A percentile compares a stretch with the other conserved stretches of the same genome.
These are phyloP conservation scores for Parmelia sp. DNA, from an alignment of 495 filamentous ascomycete species.

Conservation along the genomic window DNA sequence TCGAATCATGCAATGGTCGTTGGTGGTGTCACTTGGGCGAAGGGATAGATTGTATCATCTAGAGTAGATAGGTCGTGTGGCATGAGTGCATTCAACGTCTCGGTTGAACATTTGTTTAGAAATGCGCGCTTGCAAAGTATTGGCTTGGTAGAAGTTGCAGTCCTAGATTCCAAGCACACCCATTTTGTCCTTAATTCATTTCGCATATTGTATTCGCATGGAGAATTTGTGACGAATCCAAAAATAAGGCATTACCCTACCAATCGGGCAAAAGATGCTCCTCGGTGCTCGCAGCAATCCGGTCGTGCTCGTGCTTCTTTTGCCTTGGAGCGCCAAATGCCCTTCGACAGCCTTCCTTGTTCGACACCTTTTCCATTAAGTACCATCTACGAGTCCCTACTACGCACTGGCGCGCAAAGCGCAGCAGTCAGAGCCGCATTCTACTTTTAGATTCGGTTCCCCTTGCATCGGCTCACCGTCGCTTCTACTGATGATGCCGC, in stretches of 20 bases:
- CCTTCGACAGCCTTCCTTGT: neutral
- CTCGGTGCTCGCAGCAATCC: neutral
- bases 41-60: constrained; percentile 5
- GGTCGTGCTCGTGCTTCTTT: neutral
- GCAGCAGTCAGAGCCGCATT: constrained; percentile 3
- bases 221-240: neutral
- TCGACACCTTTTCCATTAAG: too few relatives aligned
- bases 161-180: too few relatives aligned
- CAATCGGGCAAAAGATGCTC: neutral
- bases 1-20: constrained; percentile 5
- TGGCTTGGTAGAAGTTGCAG: too few relatives aligned
- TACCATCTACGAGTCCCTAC: neutral
- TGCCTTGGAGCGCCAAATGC: neutral
- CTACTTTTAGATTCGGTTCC: neutral
- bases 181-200: neutral
- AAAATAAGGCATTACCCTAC: neutral
- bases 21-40: neutral
- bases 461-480: neutral
- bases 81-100: neutral
- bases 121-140: neutral
- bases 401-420: neutral
- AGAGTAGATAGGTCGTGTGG: constrained; percentile 13
- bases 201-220: neutral
- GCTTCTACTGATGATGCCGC: constrained; percentile 1
- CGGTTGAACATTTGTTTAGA: neutral